Percentiles rank a stretch among this genome's conserved stretches.
These are phyloP conservation scores for Trichophyton benhamiae DNA, from an alignment of 2,329 filamentous ascomycete species.

Conservation along the genomic window DNA sequence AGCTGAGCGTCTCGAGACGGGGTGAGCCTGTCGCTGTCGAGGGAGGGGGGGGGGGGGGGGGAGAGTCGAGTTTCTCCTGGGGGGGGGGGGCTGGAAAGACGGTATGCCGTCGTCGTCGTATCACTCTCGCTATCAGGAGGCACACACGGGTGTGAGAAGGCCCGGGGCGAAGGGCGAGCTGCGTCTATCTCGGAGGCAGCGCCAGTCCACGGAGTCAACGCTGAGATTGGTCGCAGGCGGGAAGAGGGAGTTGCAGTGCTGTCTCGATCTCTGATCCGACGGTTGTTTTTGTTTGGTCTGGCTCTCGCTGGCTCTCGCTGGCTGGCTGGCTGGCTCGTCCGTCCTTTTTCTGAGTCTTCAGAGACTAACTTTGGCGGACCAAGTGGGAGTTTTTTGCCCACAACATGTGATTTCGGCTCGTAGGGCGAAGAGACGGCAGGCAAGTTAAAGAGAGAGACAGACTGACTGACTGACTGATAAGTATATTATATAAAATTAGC, in stretches of 20 bases:
- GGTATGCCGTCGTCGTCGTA: neutral
- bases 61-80: neutral
- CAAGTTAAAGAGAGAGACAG: no score
- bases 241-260: neutral
- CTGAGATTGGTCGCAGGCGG: neutral
- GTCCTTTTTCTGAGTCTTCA: no score
- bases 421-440: neutral
- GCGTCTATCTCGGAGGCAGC: neutral
- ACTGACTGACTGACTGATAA: no score
- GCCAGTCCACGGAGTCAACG: neutral
- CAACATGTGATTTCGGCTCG: neutral
- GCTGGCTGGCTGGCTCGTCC: no score
- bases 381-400: neutral
- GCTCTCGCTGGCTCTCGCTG: no score
- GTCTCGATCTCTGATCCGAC: no score
- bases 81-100: neutral
- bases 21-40: neutral
- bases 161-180: neutral
- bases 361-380: no score
- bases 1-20: neutral
- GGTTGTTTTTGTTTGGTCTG: no score
- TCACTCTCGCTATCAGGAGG: neutral
- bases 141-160: neutral
- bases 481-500: no score
- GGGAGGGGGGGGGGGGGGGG: neutral